A percentile compares a stretch with the other conserved stretches of the same genome.
Evolutionary conservation across 2,329 filamentous ascomycete species (phyloP).

Genomic region (Fusarium proliferatum): DNA sequence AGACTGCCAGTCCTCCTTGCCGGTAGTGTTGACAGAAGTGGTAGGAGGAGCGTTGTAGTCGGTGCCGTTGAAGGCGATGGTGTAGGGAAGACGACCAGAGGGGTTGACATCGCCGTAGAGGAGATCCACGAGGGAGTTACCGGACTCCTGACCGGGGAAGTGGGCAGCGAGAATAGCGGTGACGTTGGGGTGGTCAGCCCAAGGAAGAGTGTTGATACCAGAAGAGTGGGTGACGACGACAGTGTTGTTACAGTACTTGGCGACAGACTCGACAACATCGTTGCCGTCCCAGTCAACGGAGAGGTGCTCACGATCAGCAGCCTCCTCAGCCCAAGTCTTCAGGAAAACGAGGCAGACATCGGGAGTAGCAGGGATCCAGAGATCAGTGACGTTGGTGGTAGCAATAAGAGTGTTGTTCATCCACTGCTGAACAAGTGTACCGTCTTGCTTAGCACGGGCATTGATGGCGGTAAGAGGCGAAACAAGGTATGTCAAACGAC

Average conservation of each 20-base stretch:
- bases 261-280: slow-evolving; percentile 69
- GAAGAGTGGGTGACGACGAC: slow-evolving; percentile 77
- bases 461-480: slow-evolving; percentile 55
- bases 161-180: slow-evolving; percentile 76
- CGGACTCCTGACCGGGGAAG: slow-evolving; percentile 77
- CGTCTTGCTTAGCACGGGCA: slow-evolving; percentile 59
- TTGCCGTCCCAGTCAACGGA: slow-evolving; percentile 70
- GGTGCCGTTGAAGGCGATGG: slow-evolving; percentile 68
- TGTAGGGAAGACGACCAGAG: slow-evolving; percentile 77
- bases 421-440: slow-evolving; percentile 59
- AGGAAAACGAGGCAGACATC: slow-evolving; percentile 75
- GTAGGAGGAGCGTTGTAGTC: slow-evolving; percentile 58
- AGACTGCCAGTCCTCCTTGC: slow-evolving; percentile 55
- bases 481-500: slow-evolving; percentile 53
- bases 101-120: slow-evolving; percentile 76
- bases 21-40: slow-evolving; percentile 52
- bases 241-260: slow-evolving; percentile 70
- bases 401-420: slow-evolving; percentile 59
- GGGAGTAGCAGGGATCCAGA: slow-evolving; percentile 61
- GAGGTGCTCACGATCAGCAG: slow-evolving; percentile 65
- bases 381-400: slow-evolving; percentile 54
- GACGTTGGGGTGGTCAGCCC: slow-evolving; percentile 74
- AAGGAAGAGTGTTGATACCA: slow-evolving; percentile 73
- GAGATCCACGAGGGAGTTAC: slow-evolving; percentile 73
- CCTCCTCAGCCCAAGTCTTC: slow-evolving; percentile 75